phyloP scores from a whole-genome alignment of 1,284 basidiomycete species.

The Pholiota adiposa region DNA sequence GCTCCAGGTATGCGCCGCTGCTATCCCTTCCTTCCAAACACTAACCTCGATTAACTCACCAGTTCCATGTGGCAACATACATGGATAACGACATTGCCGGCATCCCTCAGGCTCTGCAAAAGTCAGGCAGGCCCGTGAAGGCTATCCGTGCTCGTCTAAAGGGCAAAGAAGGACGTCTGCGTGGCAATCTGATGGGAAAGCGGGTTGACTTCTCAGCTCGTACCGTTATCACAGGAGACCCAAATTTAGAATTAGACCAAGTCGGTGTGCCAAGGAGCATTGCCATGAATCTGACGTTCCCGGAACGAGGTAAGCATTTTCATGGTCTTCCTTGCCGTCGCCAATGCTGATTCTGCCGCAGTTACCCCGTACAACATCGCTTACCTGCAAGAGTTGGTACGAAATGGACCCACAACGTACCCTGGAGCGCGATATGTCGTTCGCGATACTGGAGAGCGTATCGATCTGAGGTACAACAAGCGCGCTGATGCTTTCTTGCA shows the following conservation, averaged over 20 bases:
- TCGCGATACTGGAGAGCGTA: conserved; percentile 96
- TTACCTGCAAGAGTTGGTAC: conserved; percentile 94
- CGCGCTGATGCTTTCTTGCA: conserved; percentile 97
- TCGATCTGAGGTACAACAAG: conserved; percentile 97
- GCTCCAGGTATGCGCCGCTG: conserved; percentile 67
- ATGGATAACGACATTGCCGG: conserved; percentile 99
- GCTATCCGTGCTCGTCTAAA: conserved; percentile 98
- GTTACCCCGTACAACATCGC: conserved; percentile 98
- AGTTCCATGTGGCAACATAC: conserved; percentile 99
- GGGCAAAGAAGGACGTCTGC: conserved; percentile 97
- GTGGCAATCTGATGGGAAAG: conserved; percentile 99
- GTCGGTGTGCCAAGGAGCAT: conserved; percentile 98
- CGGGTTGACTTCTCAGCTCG: conserved; percentile 99
- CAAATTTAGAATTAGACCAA: conserved; percentile 95
- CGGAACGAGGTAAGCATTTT: conserved; percentile 81
- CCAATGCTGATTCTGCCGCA: conserved; percentile 34
- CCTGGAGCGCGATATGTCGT: conserved; percentile 98
- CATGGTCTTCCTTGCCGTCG: background rate
- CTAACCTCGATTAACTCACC: conserved; percentile 11
- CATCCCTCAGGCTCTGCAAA: conserved; percentile 96
- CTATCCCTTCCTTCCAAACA: conserved; percentile 2
- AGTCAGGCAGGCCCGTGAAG: conserved; percentile 97
- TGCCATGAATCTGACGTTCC: conserved; percentile 97
- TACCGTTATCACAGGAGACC: conserved; percentile 99
- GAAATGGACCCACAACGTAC: conserved; percentile 94